A percentile compares a stretch with the other conserved stretches of the same genome.
Conservation (phyloP, 192 early-diverging fungal genomes). For the Thoreauomyces humboldtii region DNA sequence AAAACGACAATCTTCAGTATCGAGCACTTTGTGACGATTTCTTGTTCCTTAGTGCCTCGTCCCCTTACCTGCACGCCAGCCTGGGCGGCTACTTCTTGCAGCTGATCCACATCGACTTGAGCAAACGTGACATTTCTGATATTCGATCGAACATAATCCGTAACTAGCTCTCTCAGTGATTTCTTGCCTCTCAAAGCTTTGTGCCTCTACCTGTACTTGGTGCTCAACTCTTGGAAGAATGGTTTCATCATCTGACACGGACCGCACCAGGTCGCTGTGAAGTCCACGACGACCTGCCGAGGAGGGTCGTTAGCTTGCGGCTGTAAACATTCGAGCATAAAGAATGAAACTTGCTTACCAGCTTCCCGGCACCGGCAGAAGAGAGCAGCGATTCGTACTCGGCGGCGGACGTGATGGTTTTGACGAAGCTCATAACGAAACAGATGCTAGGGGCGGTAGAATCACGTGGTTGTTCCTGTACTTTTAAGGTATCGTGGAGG, state of each 20-base stretch:
- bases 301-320: too few relatives aligned
- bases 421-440: conserved; percentile 30
- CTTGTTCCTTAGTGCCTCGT: too few relatives aligned
- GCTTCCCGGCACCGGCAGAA: conserved; percentile 13
- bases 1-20: too few relatives aligned
- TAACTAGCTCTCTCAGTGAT: too few relatives aligned
- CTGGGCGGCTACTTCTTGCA: conserved; percentile 34
- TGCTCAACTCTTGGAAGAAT: conserved; percentile 41
- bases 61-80: too few relatives aligned
- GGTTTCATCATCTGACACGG: conserved; percentile 40
- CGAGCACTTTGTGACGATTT: too few relatives aligned
- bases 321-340: too few relatives aligned
- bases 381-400: conserved; percentile 26
- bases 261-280: conserved; percentile 44
- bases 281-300: conserved; percentile 45
- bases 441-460: too few relatives aligned
- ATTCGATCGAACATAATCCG: too few relatives aligned
- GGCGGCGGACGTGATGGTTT: conserved; percentile 12
- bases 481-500: too few relatives aligned
- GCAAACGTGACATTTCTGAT: conserved; percentile 40
- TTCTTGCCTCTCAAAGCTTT: too few relatives aligned
- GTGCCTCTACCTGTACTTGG: conserved; percentile 11
- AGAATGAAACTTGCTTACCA: conserved; percentile 4
- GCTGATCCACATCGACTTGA: conserved; percentile 48
- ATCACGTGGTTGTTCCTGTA: too few relatives aligned